These are phyloP conservation scores for Colletotrichum spinosum DNA, from an alignment of 2,329 filamentous ascomycete genomes.

Conservation along the genomic window DNA sequence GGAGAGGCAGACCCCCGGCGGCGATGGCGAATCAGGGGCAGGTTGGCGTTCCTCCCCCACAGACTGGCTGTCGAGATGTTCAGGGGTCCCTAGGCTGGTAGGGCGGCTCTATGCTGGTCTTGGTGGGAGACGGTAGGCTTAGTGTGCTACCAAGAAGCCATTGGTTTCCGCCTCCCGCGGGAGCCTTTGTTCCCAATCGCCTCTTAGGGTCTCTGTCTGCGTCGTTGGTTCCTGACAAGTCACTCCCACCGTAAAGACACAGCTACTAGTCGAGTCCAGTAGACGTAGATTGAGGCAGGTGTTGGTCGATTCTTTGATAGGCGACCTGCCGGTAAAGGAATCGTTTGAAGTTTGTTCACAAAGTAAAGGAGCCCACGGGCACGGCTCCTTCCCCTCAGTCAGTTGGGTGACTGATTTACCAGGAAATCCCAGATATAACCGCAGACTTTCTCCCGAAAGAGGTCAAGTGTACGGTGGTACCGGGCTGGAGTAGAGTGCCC, in stretches of 20 bases:
- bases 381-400: conserved; percentile 2
- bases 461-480: conserved; percentile 6
- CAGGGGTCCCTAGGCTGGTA: conserved; percentile 33
- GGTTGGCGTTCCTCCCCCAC: conserved; percentile 15
- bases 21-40: conserved; percentile 23
- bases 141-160: conserved; percentile 14
- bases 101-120: conserved; percentile 28
- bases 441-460: conserved; percentile 22
- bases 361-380: conserved; percentile 3
- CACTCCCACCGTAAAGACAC: not conserved
- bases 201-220: conserved; percentile 7
- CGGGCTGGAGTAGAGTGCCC: not conserved
- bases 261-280: not conserved
- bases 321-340: no score
- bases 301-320: not conserved
- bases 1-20: conserved; percentile 3
- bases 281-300: conserved; percentile 1
- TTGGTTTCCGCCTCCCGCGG: conserved; percentile 23
- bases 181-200: conserved; percentile 16
- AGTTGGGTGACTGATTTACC: conserved; percentile 5
- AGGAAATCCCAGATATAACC: conserved; percentile 32
- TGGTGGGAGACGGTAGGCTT: conserved; percentile 11
- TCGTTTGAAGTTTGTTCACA: conserved; percentile 19
- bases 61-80: conserved; percentile 1
- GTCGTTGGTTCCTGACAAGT: not conserved